Evolutionary conservation across 306 rosid species (phyloP).

Genomic region (Senna tora): DNA sequence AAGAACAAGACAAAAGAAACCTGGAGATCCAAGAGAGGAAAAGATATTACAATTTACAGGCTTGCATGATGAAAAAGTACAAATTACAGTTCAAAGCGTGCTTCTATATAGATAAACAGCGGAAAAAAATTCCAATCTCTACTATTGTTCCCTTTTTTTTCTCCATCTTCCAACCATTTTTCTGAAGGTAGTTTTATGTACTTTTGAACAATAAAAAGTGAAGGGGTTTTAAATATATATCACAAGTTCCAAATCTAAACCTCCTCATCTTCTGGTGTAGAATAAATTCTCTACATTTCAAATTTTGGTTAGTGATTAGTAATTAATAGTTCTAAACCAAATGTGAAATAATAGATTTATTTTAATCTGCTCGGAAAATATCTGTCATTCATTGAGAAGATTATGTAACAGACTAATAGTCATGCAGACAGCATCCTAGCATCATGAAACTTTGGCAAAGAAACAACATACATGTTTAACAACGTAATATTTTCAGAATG

Average conservation of each 20-base stretch:
- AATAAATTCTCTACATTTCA: neutral
- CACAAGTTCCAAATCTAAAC: neutral
- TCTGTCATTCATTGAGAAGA: neutral
- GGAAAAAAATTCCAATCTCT: neutral
- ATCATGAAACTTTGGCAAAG: neutral
- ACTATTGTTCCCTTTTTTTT: neutral
- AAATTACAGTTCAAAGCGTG: neutral
- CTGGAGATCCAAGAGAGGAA: constrained; percentile 16
- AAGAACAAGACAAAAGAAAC: constrained; percentile 10
- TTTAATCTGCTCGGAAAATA: neutral
- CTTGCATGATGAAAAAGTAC: constrained; percentile 1
- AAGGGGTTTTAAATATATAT: neutral
- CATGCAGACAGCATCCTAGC: neutral
- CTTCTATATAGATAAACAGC: neutral
- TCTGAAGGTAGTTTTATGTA: neutral
- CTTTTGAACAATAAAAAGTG: neutral
- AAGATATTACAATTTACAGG: constrained; percentile 3
- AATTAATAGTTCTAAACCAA: neutral
- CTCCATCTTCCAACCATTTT: neutral
- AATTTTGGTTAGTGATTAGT: neutral
- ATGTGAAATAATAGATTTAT: neutral
- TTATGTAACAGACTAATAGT: neutral
- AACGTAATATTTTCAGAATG: neutral
- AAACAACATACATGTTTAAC: neutral
- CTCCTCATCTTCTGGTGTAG: neutral